phyloP scores from a whole-genome alignment of 2,329 filamentous ascomycete species.

The Penicillium fuscoglaucum region DNA sequence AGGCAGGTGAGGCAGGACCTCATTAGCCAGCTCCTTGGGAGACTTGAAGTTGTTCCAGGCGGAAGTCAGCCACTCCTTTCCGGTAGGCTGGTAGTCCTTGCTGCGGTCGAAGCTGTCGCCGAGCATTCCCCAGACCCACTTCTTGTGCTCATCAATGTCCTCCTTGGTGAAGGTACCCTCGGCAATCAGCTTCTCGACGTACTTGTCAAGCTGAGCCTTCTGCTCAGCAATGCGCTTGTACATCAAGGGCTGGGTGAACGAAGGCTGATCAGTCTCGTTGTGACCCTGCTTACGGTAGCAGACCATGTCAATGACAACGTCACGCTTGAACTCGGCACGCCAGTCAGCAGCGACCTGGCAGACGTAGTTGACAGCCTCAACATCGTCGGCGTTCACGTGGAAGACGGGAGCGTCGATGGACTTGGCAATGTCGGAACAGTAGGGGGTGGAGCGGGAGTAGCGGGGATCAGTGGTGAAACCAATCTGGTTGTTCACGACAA shows the following conservation, averaged over 20 bases:
- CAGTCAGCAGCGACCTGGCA: conserved; percentile 96
- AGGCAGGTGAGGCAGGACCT: conserved; percentile 87
- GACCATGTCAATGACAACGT: conserved; percentile 96
- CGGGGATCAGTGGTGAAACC: conserved; percentile 98
- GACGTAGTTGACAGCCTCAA: conserved; percentile 96
- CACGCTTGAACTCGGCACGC: conserved; percentile 97
- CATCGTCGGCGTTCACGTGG: conserved; percentile 98
- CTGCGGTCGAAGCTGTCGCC: conserved; percentile 96
- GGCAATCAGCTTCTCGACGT: conserved; percentile 83
- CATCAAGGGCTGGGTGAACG: conserved; percentile 99
- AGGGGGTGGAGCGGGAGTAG: conserved; percentile 94
- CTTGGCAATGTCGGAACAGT: conserved; percentile 99
- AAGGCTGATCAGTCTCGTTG: conserved; percentile 99
- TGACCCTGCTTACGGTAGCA: conserved; percentile 99
- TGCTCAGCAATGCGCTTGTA: conserved; percentile 95
- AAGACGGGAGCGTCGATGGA: conserved; percentile 97
- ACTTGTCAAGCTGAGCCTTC: conserved; percentile 82
- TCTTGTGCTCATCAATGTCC: conserved; percentile 97
- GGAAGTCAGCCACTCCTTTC: conserved; percentile 97
- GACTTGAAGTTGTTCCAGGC: conserved; percentile 99
- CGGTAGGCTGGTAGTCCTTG: conserved; percentile 94
- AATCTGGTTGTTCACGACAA: conserved; percentile 99
- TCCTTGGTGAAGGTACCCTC: conserved; percentile 96
- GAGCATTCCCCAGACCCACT: conserved; percentile 99
- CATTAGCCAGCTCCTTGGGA: conserved; percentile 91